Conservation (phyloP, 495 filamentous ascomycete species). For the Hypoxylon perforatum region DNA sequence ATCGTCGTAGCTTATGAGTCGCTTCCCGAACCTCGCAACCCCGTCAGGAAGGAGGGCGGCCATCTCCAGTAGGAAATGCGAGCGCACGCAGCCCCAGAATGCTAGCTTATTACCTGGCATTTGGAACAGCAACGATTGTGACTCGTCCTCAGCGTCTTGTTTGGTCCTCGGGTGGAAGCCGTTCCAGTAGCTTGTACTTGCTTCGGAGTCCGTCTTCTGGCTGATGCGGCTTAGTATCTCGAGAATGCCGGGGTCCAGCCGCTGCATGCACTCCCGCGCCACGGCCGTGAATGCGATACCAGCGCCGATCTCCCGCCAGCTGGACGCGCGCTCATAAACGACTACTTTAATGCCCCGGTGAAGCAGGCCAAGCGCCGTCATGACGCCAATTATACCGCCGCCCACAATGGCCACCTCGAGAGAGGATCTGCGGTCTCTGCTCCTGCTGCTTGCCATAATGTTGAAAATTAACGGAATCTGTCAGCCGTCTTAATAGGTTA, state of each 20-base stretch:
- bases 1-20: too few relatives aligned
- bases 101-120: too few relatives aligned
- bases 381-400: slow-evolving; percentile 60
- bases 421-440: not conserved
- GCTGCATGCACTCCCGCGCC: slow-evolving; percentile 33
- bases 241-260: not conserved
- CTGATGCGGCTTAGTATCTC: not conserved
- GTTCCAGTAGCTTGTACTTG: slow-evolving; percentile 8
- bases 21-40: too few relatives aligned
- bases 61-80: too few relatives aligned
- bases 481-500: too few relatives aligned
- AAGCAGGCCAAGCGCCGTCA: slow-evolving; percentile 57
- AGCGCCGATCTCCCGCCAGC: slow-evolving; percentile 63
- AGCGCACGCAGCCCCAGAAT: too few relatives aligned
- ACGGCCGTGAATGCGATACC: slow-evolving; percentile 60
- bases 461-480: too few relatives aligned
- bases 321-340: slow-evolving; percentile 59
- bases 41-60: too few relatives aligned
- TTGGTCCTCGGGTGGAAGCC: not conserved
- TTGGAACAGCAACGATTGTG: too few relatives aligned
- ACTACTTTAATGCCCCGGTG: slow-evolving; percentile 49
- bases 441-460: not conserved
- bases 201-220: slow-evolving; percentile 2
- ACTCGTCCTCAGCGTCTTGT: too few relatives aligned
- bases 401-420: slow-evolving; percentile 57